Percentiles rank a stretch among this genome's conserved stretches.
Conservation (phyloP, 805 yeast species). For the Kluyveromyces aestuarii region DNA sequence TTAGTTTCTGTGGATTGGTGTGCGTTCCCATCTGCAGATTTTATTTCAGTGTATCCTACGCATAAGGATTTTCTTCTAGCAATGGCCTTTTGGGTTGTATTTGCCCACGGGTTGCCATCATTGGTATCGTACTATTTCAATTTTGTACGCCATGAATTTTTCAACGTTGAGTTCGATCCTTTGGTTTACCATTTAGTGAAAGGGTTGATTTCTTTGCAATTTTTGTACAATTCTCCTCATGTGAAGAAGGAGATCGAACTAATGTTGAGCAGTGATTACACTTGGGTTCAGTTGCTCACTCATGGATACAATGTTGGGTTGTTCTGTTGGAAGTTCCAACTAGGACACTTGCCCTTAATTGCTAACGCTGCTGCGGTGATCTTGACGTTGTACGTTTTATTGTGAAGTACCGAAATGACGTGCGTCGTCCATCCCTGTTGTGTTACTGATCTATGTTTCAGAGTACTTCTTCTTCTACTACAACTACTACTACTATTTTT, state of each 20-base stretch:
- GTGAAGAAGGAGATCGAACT: constrained; percentile 4
- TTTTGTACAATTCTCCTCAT: constrained; percentile 9
- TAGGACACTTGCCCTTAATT: constrained; percentile 19
- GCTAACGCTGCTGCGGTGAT: constrained; percentile 14
- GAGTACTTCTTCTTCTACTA: background rate
- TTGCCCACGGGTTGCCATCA: constrained; percentile 14
- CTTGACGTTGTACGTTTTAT: constrained; percentile 18
- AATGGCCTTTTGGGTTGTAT: constrained; percentile 10
- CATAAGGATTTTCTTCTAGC: constrained; percentile 6
- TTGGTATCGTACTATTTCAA: constrained; percentile 21
- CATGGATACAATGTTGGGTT: constrained; percentile 9
- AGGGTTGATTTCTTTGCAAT: constrained; percentile 12
- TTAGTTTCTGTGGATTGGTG: constrained; percentile 3
- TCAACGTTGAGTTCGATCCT: constrained; percentile 21
- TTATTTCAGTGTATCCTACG: constrained; percentile 2
- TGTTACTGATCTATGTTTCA: background rate
- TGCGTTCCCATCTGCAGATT: constrained; percentile 1
- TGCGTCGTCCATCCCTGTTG: background rate
- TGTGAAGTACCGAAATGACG: background rate
- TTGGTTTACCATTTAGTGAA: constrained; percentile 24
- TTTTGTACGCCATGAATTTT: constrained; percentile 23
- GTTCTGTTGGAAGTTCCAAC: constrained; percentile 8
- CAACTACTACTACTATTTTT: background rate
- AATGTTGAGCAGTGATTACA: constrained; percentile 3
- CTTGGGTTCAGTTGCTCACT: constrained; percentile 4